Base-by-base conservation (phyloP, 768 basidiomycete genomes). In the Boletus coccyginus region DNA sequence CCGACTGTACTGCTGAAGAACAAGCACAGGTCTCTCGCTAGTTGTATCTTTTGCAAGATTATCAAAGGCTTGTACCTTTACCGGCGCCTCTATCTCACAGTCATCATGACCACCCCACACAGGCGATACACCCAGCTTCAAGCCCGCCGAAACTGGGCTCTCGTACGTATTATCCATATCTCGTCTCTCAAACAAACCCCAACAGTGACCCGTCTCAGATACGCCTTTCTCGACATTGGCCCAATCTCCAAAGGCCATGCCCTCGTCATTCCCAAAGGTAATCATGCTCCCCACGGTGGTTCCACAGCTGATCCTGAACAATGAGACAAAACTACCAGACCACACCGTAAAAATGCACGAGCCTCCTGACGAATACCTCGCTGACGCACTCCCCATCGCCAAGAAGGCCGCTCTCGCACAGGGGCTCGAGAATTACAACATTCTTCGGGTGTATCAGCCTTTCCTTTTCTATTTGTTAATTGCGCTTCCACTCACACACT, bases 191-290 rank as follows among this genome's bases (percentile, higher is more conserved):
- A 36, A 11, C 7, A 10, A 5, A 11, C 21, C 0, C 11, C 3
- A 19, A 27, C 14, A 0, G 31, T 21, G 35, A 38, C 13, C 0
- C 31, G 17, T 38, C 14, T 16, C 44, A 92, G 90, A 14, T 88
- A 77, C 67, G 85, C 96, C 0, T 98, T 99, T 77, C 83, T 99
- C 61, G 97, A 98, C 63, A 91, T 99, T 59, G 86, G 86, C 1
- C 95, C 96, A 9, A 74, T 98, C 24, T 80, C 93, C n/a, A 86
- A 82, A 65, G 96, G 96, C 5, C 94, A 99, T 73, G 84, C 92
- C 13, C 81, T 98, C 36, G 77, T 98, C 51, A 92, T 99, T 59
- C 96, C 96, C 4, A 99, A 98, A 78, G 87, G 95, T 96, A 55
- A 58, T 21, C 39, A 1, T 17, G 12, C 11, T n/a, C 19, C 3